Base-by-base conservation (phyloP, 2,329 filamentous ascomycete species). In the Pseudocercospora fijiensis region DNA sequence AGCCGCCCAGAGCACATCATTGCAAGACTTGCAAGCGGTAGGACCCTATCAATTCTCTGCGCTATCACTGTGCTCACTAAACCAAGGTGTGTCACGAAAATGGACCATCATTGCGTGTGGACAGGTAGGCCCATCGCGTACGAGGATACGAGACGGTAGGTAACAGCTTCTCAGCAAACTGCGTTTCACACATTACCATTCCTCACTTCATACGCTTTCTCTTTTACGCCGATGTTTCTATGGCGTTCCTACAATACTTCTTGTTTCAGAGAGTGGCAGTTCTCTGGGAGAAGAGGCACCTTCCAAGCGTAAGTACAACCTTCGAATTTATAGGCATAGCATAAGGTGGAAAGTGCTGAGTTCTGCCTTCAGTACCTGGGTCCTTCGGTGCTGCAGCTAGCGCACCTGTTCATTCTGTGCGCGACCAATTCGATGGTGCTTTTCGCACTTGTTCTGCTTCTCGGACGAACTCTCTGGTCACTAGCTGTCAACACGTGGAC, bases 131-230 rank as follows among this genome's bases (percentile, higher is more conserved):
- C 79, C 47, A 30, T 43, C 16, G 45, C 22, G 7, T 24, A 30
- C 41, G 10, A 28, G 47, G 45, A 53, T 47, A 20, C 11, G 28
- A 11, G 58, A 61, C 41, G 71, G 71, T 75, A 74, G 67, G 73
- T 76, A 73, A 76, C 71, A 60, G 28, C 58, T 49, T 65, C 67
- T 63, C 61, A 76, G 74, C 73, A 65, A 94, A 93, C 78, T 96
- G 91, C 79, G 90, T 95, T 59, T 92, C 90, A 11, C 85, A 92
- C 76, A 88, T 87, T 65, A 93, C 90, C 0, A 90, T 92, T 71
- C 91, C 91, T 7, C 88, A 94, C 78, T 95, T 95, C 77, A 68
- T 92, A 53, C 90, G 91, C 70, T 94, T 95, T 78, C 81, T 95
- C 49, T 74, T 86, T 67, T 93, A 87, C 74, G 83, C 89, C 26